Evolutionary conservation across 345 rosid species (phyloP), one percentile per base, ranked within the genome.

Genomic region (Camelina hispida): DNA sequence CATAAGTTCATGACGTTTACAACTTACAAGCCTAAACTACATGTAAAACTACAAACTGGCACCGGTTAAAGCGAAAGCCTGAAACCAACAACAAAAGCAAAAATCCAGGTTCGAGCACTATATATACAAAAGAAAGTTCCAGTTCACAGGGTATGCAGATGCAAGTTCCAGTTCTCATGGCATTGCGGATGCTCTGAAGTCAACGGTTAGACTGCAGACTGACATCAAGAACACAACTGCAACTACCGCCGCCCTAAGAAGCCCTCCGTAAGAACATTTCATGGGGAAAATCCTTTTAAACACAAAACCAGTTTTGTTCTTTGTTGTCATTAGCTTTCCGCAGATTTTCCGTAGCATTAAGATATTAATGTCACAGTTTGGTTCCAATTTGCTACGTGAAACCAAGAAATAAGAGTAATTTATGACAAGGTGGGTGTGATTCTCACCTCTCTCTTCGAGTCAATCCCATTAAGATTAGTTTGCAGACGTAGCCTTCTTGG

Each of bases 401-500:
- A 35, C 30, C 50, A 37, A 60, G n/a, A 44, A 42, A 75, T 11
- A 4, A n/a, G 2, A 54, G 59, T 9, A 5, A 47, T 46, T 44
- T 15, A 12, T 76, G 23, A 23, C 30, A 76, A 46, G 6, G 28
- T 25, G 25, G 28, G 44, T 50, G 23, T 60, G n/a, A 69, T 76
- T 74, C 87, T 87, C 78, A 89, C 95, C 92, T 82, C 79, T 34
- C 77, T 35, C 56, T 81, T 68, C 64, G 6, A 15, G 43, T 60
- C 72, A 54, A 62, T 32, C 72, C 68, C 71, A 61, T 78, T 71
- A 35, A 78, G 43, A 12, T 71, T 75, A 66, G 56, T 3, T 78
- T 87, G 88, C 52, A 90, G 77, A 54, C 70, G 86, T 42, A 89
- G 0, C 78, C 97, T 87, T 83, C 88, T 86, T 1, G 80, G 25